Evolutionary conservation across 768 basidiomycete genomes (phyloP).

Genomic region (Rubroboletus satanas): DNA sequence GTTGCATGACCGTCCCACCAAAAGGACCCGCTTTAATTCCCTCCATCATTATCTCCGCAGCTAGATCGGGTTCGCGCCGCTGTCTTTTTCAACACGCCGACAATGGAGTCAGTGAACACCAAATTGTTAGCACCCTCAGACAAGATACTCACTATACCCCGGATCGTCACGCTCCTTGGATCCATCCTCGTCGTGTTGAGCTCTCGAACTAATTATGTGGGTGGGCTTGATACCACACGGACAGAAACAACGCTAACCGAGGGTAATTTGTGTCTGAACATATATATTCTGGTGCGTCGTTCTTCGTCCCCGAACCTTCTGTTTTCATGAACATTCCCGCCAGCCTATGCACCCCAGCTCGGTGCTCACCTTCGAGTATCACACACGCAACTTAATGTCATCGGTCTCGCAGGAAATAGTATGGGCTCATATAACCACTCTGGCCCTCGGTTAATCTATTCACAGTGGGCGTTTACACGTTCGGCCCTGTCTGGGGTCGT

Average conservation of each 20-base stretch:
- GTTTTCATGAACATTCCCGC: not conserved
- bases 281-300: slow-evolving; percentile 30
- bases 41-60: not conserved
- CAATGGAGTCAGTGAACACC: slow-evolving; percentile 6
- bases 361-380: slow-evolving; percentile 69
- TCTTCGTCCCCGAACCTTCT: not conserved
- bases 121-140: slow-evolving; percentile 23
- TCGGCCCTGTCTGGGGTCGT: slow-evolving; percentile 75
- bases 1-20: not conserved
- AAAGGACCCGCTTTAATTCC: not conserved
- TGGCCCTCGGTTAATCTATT: not conserved
- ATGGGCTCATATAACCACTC: slow-evolving; percentile 18
- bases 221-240: slow-evolving; percentile 22
- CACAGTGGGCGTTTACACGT: slow-evolving; percentile 71
- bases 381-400: slow-evolving; percentile 78
- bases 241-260: not conserved
- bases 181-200: slow-evolving; percentile 59
- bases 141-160: slow-evolving; percentile 20
- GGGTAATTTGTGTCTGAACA: not conserved
- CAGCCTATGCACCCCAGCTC: slow-evolving; percentile 86
- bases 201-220: slow-evolving; percentile 74
- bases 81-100: not conserved
- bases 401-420: slow-evolving; percentile 81
- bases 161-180: slow-evolving; percentile 48
- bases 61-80: not conserved